Evolutionary conservation across 2,329 filamentous ascomycete genomes (phyloP), one percentile per base, ranked within the genome.

Genomic region (Nemania sp.): DNA sequence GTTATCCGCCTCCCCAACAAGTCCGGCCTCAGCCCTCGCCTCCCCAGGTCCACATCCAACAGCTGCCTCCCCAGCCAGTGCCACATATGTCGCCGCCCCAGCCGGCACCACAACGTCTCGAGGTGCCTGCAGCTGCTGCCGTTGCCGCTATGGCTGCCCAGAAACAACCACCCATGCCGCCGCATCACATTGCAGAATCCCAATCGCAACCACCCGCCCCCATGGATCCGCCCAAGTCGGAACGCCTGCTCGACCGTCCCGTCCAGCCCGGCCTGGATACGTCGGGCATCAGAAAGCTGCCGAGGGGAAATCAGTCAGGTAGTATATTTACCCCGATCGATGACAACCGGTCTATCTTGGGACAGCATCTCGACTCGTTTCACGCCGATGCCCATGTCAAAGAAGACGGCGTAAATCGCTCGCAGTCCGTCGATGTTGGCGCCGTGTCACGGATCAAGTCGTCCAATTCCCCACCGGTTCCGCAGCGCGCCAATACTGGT

Each of bases 321-420:
- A 97, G 92, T 70, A 97, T 99, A 55, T 97, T 97, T 69, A 99
- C 94, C 0, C 94, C 94, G 0, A 96, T 99, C 59, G 94, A 97
- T 65, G 92, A 96, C 69, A 91, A 89, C 64, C 83, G 90, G 43
- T 97, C 92, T 1, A 87, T 97, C 54, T 75, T 97, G 37, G 91
- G 90, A 11, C 90, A 93, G 61, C 91, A 96, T 69, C 86, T 89
- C 59, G 86, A 84, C 14, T 82, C 82, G 1, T 87, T 89, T 61
- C 79, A 83, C 8, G 78, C 81, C 2, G 83, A 84, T 43, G 71
- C 78, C 42, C 77, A 68, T 48, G 31, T 59, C 34, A 70, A 78
- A 67, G 66, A 70, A 58, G 70, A 81, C 59, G 55, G 63, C 4
- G 59, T 63, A 59, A 74, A 73, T 59, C 80, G 86, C 42, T 81